Evolutionary conservation across 371 early-diverging fungal genomes (phyloP).

Genomic region (Fennellomyces sp.): DNA sequence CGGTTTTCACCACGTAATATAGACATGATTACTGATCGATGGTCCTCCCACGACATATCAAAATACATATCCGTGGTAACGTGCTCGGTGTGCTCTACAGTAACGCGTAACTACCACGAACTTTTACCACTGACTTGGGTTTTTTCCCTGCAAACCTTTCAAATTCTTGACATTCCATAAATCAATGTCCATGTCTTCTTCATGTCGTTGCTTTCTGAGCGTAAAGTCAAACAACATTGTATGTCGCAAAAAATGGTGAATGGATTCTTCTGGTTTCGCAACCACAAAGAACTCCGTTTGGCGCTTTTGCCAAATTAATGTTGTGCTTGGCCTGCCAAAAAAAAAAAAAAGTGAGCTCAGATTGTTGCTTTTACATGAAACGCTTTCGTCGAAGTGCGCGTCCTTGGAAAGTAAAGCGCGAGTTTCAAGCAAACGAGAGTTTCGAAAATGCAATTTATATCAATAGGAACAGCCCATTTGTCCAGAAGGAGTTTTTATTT

Average conservation of each 20-base stretch:
- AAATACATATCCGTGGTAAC: not conserved
- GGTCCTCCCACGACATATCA: not conserved
- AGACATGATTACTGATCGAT: not conserved
- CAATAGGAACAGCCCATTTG: no score
- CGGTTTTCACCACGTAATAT: not conserved
- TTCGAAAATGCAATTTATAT: no score
- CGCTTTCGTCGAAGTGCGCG: no score
- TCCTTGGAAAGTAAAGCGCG: no score
- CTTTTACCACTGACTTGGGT: no score
- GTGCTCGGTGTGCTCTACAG: not conserved
- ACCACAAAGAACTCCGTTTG: no score
- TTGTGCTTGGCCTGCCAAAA: not conserved
- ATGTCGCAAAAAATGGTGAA: no score
- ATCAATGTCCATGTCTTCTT: not conserved
- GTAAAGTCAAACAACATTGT: not conserved
- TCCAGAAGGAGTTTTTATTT: no score
- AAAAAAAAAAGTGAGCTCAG: not conserved
- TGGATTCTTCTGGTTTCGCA: not conserved
- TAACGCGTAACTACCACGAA: no score
- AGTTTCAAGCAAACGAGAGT: no score
- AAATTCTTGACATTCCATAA: not conserved
- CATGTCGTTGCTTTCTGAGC: not conserved
- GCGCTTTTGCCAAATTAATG: no score
- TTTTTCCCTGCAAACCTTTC: not conserved
- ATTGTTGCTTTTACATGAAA: no score